phyloP scores from a whole-genome alignment of 345 rosid genomes.

The Psidium guajava region DNA sequence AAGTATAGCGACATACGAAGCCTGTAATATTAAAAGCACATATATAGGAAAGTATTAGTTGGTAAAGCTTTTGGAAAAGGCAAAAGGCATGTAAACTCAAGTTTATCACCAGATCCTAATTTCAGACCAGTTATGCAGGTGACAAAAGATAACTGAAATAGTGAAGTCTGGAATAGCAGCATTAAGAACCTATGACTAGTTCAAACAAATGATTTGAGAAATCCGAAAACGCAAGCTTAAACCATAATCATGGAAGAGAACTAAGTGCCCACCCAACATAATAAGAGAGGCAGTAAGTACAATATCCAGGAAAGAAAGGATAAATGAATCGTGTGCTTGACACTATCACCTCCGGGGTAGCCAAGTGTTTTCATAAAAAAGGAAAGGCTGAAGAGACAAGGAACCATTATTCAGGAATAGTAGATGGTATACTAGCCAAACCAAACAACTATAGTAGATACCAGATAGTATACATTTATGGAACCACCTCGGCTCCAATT shows the following conservation, averaged over 20 bases:
- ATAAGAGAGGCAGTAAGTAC: neutral
- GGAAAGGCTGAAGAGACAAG: neutral
- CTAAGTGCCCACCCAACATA: neutral
- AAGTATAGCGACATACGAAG: neutral
- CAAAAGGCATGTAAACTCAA: neutral
- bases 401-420: neutral
- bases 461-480: neutral
- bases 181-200: neutral
- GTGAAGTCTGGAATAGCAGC: neutral
- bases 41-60: neutral
- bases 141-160: neutral
- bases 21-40: neutral
- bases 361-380: neutral
- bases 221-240: neutral
- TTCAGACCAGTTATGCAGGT: neutral
- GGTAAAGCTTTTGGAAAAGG: neutral
- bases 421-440: neutral
- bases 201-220: neutral
- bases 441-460: neutral
- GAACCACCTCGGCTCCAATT: neutral
- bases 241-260: neutral
- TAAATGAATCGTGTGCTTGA: neutral
- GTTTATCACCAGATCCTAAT: neutral
- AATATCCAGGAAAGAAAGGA: neutral
- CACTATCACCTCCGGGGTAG: neutral